Conservation (phyloP, 441 rosid genomes). For the Sinapis alba region DNA sequence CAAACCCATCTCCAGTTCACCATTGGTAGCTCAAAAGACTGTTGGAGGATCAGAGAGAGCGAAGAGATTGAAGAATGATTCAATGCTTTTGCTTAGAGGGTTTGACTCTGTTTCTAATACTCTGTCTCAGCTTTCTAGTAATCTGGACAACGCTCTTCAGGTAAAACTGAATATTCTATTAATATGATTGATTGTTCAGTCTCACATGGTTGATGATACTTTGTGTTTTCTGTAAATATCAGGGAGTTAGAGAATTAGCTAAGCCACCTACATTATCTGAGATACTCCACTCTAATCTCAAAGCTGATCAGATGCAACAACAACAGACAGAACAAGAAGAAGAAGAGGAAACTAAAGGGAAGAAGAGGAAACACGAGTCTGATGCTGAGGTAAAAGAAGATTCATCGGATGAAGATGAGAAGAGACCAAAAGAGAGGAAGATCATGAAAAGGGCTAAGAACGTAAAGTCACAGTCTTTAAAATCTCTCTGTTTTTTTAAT, state of each 20-base stretch:
- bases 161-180: conserved; percentile 31
- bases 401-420: conserved; percentile 46
- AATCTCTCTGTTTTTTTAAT: neutral
- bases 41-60: conserved; percentile 46
- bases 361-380: conserved; percentile 70
- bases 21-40: conserved; percentile 19
- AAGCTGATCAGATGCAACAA: conserved; percentile 41
- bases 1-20: neutral
- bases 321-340: conserved; percentile 26
- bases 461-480: conserved; percentile 37
- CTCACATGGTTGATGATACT: neutral
- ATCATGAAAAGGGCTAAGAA: conserved; percentile 73
- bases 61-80: conserved; percentile 65
- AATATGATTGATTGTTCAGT: neutral
- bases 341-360: conserved; percentile 47
- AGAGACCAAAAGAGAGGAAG: conserved; percentile 47
- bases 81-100: conserved; percentile 78
- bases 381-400: conserved; percentile 44
- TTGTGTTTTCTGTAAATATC: conserved; percentile 8
- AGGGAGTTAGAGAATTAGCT: conserved; percentile 82
- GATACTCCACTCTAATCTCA: conserved; percentile 54
- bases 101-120: conserved; percentile 74
- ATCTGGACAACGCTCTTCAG: conserved; percentile 83
- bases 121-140: conserved; percentile 76
- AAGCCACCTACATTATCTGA: conserved; percentile 83